These are phyloP conservation scores for Candida manassasensis DNA, from an alignment of 805 yeast species.

Conservation along the genomic window DNA sequence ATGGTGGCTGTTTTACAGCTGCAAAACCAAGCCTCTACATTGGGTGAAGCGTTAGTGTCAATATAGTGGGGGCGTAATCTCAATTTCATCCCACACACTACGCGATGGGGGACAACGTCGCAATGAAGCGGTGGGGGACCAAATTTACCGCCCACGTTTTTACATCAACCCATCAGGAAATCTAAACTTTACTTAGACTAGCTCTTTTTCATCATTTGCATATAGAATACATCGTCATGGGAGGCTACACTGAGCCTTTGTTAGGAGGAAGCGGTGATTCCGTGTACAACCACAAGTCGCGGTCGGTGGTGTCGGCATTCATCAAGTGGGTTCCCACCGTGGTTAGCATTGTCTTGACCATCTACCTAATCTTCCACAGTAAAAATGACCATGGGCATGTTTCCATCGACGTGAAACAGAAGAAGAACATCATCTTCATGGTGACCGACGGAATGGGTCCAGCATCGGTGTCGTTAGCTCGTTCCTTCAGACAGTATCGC, in stretches of 20 bases:
- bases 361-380: neutral
- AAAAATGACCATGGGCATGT: neutral
- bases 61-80: too few relatives aligned
- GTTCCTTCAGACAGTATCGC: conserved; percentile 65
- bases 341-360: neutral
- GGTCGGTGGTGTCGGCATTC: neutral
- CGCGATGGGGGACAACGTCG: too few relatives aligned
- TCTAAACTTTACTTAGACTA: too few relatives aligned
- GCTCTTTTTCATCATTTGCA: too few relatives aligned
- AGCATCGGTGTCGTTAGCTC: conserved; percentile 72
- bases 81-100: too few relatives aligned
- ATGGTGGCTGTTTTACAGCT: too few relatives aligned
- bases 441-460: conserved; percentile 98
- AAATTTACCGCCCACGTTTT: too few relatives aligned
- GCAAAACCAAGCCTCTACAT: too few relatives aligned
- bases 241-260: conserved; percentile 7
- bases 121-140: too few relatives aligned
- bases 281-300: conserved; percentile 4
- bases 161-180: too few relatives aligned
- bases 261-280: conserved; percentile 9
- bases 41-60: too few relatives aligned
- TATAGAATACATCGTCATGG: neutral
- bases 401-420: conserved; percentile 22
- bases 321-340: neutral
- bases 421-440: conserved; percentile 78